Evolutionary conservation across 176 grass and related monocot species (phyloP), one percentile per base, ranked within the genome.

Genomic region (Musa itinerans): DNA sequence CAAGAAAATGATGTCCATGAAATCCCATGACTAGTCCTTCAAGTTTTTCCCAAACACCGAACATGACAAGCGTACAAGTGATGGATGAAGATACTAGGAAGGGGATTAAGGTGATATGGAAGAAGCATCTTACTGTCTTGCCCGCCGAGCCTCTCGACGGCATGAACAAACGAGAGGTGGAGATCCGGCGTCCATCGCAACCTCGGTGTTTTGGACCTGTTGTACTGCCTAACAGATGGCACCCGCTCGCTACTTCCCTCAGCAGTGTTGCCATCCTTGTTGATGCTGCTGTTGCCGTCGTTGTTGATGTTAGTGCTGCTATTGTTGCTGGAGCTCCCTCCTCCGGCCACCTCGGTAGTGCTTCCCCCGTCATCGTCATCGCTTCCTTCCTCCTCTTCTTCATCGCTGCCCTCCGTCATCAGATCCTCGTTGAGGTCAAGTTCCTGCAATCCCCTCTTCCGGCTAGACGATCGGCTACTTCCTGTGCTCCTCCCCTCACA

Each of bases 161-260:
- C 95, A 34, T 89, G 90, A 75, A 98, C 66, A 65, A 98, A 98
- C 76, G 95, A 75, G 78, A 91, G 87, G 73, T 98, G 95, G 65
- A 98, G 90, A 74, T 94, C 86, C 0, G 95, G 95, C 13, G 95
- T 98, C 95, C 95, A 98, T 43, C 90, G 86, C 57, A 98, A 84
- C 24, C 90, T 86, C 49, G 95, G 88, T 57, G 89, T 64, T 75
- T 94, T 94, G 3, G 95, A 98, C 52, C 95, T 78, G 73, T 90
- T 88, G 86, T 98, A 98, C 54, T 87, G 95, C 84, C 95, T 81
- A 80, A 98, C 93, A 9, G 79, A 73, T 0, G 83, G 77, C 22
- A 78, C 65, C 69, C 78, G 72, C 53, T 91, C 81, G 34, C 76
- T 84, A 1, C 82, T 83, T 2, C 69, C 81, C 52, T 71, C 83